A percentile compares a stretch with the other conserved stretches of the same genome.
phyloP scores from a whole-genome alignment of 2,329 filamentous ascomycete genomes.

The Penicillium sp. region DNA sequence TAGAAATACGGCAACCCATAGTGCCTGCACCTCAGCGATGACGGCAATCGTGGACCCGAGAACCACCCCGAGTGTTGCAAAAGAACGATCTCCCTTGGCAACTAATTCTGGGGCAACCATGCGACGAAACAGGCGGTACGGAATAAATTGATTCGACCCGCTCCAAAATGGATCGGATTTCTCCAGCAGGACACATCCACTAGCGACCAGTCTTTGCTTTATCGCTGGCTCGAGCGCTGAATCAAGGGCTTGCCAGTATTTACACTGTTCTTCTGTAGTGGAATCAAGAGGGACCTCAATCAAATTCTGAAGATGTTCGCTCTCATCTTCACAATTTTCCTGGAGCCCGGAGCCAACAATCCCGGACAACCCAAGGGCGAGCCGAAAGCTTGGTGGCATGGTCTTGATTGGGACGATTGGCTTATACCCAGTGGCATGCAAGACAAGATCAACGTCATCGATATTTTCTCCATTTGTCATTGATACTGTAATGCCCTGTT shows the following conservation, averaged over 20 bases:
- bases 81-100: constrained; percentile 23
- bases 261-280: background rate
- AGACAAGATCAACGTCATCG: constrained; percentile 17
- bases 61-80: constrained; percentile 20
- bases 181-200: background rate
- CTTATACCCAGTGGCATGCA: constrained; percentile 27
- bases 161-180: background rate
- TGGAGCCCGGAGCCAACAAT: background rate
- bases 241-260: constrained; percentile 17
- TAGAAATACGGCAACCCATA: constrained; percentile 26
- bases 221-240: constrained; percentile 2
- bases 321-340: background rate
- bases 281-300: background rate
- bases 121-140: constrained; percentile 26
- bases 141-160: background rate
- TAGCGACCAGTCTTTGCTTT: constrained; percentile 4
- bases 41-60: constrained; percentile 21
- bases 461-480: constrained; percentile 14
- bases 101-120: constrained; percentile 24
- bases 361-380: constrained; percentile 16
- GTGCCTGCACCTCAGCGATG: constrained; percentile 26
- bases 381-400: constrained; percentile 11
- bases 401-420: constrained; percentile 21
- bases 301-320: background rate
- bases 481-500: background rate